A percentile compares a stretch with the other conserved stretches of the same genome.
These are phyloP conservation scores for Nakazawaea holstii DNA, from an alignment of 805 yeast species.

Conservation along the genomic window DNA sequence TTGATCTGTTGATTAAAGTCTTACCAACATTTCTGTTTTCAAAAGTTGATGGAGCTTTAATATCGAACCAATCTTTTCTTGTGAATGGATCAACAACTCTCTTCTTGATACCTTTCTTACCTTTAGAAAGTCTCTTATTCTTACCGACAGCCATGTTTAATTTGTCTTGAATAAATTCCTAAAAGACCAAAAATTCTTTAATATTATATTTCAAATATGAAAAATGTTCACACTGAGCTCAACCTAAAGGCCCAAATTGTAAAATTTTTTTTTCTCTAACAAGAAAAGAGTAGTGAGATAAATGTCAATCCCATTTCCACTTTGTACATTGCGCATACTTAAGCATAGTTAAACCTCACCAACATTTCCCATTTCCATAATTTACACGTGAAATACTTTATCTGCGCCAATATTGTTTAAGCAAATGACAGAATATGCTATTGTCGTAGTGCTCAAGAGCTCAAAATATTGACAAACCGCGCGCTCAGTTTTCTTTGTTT, in stretches of 20 bases:
- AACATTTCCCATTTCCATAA: too few species aligned
- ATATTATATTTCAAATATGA: constrained; percentile 1
- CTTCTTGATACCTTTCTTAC: constrained; percentile 98
- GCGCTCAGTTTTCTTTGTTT: background rate
- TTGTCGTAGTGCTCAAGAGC: too few species aligned
- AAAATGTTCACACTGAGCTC: background rate
- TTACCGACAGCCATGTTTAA: constrained; percentile 55
- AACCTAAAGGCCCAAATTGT: background rate
- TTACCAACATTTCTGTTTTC: constrained; percentile 99
- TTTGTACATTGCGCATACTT: too few species aligned
- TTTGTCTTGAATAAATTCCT: constrained; percentile 10
- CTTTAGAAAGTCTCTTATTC: constrained; percentile 76
- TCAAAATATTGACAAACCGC: too few species aligned
- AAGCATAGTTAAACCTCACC: too few species aligned
- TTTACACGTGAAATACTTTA: too few species aligned
- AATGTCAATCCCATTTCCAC: too few species aligned
- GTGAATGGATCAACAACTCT: constrained; percentile 99
- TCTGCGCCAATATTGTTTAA: too few species aligned
- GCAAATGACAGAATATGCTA: too few species aligned
- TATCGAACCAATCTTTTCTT: constrained; percentile 98
- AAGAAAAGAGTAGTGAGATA: too few species aligned
- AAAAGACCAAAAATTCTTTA: constrained; percentile 3
- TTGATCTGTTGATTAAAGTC: constrained; percentile 96
- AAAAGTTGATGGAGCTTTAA: constrained; percentile 97
- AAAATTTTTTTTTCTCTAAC: background rate